Conservation (phyloP, 108 stramenopile species). For the Cyclotella baltica region DNA sequence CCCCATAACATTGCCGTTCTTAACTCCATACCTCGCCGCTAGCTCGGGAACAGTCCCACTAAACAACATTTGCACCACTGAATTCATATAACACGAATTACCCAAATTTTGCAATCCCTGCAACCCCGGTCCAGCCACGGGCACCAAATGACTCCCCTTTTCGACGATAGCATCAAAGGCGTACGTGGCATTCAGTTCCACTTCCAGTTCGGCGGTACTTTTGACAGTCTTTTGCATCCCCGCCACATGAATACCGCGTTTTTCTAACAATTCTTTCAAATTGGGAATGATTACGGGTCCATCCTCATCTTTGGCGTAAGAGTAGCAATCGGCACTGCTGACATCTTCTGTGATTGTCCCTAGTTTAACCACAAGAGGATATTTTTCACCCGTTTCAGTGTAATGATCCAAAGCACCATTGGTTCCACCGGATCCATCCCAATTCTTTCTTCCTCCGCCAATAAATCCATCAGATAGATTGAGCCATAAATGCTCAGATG, state of each 20-base stretch:
- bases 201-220: constrained; percentile 96
- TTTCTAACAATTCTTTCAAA: constrained; percentile 88
- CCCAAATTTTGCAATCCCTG: constrained; percentile 97
- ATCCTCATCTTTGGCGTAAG: constrained; percentile 98
- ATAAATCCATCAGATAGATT: constrained; percentile 97
- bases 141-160: constrained; percentile 83
- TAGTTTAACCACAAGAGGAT: constrained; percentile 97
- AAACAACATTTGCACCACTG: constrained; percentile 87
- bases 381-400: constrained; percentile 86
- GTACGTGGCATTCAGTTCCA: constrained; percentile 95
- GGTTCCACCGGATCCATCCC: constrained; percentile 97
- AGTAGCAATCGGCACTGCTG: constrained; percentile 94
- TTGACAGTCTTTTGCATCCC: constrained; percentile 96
- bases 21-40: constrained; percentile 71
- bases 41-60: constrained; percentile 81
- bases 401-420: constrained; percentile 97
- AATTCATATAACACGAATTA: constrained; percentile 98
- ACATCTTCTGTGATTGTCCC: constrained; percentile 96
- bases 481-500: constrained; percentile 95
- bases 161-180: constrained; percentile 96
- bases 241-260: constrained; percentile 90
- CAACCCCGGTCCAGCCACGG: constrained; percentile 87
- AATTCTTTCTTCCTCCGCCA: constrained; percentile 97
- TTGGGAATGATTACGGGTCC: constrained; percentile 96
- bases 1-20: constrained; percentile 40